These are phyloP conservation scores for Fusarium buxicola DNA, from an alignment of 2,329 filamentous ascomycete genomes.

Conservation along the genomic window DNA sequence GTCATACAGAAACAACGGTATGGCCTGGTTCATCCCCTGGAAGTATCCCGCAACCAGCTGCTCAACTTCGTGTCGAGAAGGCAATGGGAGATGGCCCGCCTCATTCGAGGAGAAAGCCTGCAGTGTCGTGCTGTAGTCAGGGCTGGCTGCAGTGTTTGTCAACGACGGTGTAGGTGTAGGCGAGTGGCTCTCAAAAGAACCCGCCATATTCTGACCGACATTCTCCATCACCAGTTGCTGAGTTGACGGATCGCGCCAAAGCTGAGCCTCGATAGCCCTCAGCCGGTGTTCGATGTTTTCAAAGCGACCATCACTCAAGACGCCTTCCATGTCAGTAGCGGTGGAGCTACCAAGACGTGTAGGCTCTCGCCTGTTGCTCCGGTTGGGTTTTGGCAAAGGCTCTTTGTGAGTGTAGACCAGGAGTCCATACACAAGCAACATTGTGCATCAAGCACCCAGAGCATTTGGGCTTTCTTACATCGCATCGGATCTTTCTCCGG, in stretches of 20 bases:
- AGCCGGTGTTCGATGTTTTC: conserved; percentile 1
- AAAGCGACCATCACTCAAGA: neutral
- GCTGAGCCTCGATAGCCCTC: conserved; percentile 8
- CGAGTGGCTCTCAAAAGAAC: neutral
- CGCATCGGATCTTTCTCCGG: conserved; percentile 16
- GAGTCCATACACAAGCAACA: conserved; percentile 11
- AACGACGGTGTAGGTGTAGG: neutral
- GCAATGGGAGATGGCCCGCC: neutral
- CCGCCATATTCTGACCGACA: neutral
- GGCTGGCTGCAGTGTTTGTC: neutral
- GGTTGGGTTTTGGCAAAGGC: neutral
- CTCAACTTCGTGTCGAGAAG: neutral
- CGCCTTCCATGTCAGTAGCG: neutral
- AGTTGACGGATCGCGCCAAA: conserved; percentile 2
- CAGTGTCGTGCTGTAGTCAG: neutral
- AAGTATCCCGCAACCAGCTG: conserved; percentile 6
- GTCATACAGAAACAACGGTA: neutral
- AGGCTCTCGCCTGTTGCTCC: neutral
- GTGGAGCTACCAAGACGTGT: neutral
- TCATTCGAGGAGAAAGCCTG: neutral
- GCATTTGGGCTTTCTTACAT: conserved; percentile 16
- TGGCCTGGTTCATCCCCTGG: neutral
- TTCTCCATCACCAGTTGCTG: neutral
- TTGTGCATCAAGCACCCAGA: neutral
- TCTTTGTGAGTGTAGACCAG: neutral